Percentiles rank a stretch among this genome's conserved stretches.
phyloP scores from a whole-genome alignment of 176 grass and related monocot genomes.

The Sorghum bicolor region Sorghum_bicolor_NCBIv3 NC_012872.2:70271001-70271500 shows the following conservation, averaged over 20 bases:
- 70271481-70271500: slow-evolving; percentile 50
- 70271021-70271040: slow-evolving; percentile 63
- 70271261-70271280: slow-evolving; percentile 16
- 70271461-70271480: slow-evolving; percentile 54
- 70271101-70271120: slow-evolving; percentile 75
- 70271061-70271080: slow-evolving; percentile 40
- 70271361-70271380: slow-evolving; percentile 82
- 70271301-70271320: slow-evolving; percentile 59
- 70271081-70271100: slow-evolving; percentile 49
- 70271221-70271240: not conserved
- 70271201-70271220: not conserved
- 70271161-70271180: slow-evolving; percentile 65
- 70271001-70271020: slow-evolving; percentile 39
- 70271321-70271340: slow-evolving; percentile 67
- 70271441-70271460: slow-evolving; percentile 66
- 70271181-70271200: slow-evolving; percentile 46
- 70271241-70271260: not conserved
- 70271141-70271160: slow-evolving; percentile 81
- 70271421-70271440: slow-evolving; percentile 43
- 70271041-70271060: slow-evolving; percentile 71
- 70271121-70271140: slow-evolving; percentile 73
- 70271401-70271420: slow-evolving; percentile 67
- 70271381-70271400: slow-evolving; percentile 81
- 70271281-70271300: slow-evolving; percentile 49
- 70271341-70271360: slow-evolving; percentile 76